Percentiles rank a stretch among this genome's conserved stretches.
Evolutionary conservation across 2,329 filamentous ascomycete species (phyloP).

Genomic region (Arthrobotrys megalospora): DNA sequence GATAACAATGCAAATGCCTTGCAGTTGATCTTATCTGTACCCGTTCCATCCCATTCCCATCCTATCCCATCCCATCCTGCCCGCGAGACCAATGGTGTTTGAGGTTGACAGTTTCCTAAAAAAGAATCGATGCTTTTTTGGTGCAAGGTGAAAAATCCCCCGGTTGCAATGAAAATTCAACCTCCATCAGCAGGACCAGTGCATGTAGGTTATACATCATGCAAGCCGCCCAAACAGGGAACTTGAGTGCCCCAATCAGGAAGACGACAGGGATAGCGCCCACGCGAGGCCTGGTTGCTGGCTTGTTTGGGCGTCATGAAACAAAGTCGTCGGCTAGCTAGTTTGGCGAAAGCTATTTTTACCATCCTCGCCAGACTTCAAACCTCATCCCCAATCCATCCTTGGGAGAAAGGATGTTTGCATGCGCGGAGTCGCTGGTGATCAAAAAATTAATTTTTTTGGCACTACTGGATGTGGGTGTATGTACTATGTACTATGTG

Average conservation of each 20-base stretch:
- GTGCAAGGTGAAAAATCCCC: conserved; percentile 3
- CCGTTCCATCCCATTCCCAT: conserved; percentile 26
- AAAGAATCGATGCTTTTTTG: conserved; percentile 36
- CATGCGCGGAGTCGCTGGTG: background rate
- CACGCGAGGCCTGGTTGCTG: conserved; percentile 40
- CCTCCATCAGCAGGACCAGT: conserved; percentile 42
- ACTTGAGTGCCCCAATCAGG: conserved; percentile 17
- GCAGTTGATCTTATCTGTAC: conserved; percentile 14
- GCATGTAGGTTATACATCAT: conserved; percentile 34
- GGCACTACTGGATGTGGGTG: background rate
- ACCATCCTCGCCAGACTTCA: conserved; percentile 35
- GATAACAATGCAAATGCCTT: conserved; percentile 1
- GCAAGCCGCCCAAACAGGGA: conserved; percentile 32
- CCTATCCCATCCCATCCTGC: conserved; percentile 8
- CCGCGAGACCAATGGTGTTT: conserved; percentile 52
- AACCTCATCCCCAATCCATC: conserved; percentile 30
- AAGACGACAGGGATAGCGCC: conserved; percentile 48
- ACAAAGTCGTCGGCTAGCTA: conserved; percentile 55
- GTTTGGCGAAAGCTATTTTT: conserved; percentile 52
- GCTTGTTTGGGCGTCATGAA: conserved; percentile 57
- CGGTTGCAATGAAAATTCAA: background rate
- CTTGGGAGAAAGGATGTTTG: conserved; percentile 50
- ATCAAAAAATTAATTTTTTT: background rate
- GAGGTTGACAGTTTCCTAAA: conserved; percentile 61
- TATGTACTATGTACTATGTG: background rate